Conservation (phyloP, 352 stramenopile genomes). For the Globisporangium viniferum region DNA sequence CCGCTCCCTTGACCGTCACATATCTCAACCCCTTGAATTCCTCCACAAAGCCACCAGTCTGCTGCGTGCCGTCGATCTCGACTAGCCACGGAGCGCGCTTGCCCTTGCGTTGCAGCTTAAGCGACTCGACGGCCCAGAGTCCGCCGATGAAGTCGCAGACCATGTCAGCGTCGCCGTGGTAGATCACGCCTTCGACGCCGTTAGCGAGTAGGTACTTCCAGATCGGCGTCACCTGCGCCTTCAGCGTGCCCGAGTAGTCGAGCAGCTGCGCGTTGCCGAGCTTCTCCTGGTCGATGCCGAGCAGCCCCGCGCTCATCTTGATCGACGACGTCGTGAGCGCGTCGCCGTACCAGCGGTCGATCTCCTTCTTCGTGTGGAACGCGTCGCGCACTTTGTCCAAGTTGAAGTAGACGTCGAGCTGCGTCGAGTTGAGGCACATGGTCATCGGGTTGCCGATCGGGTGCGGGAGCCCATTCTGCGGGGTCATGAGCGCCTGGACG, state of each 20-base stretch:
- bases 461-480: conserved; percentile 22
- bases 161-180: conserved; percentile 70
- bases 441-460: conserved; percentile 30
- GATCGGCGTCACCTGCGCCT: conserved; percentile 38
- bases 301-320: conserved; percentile 28
- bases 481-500: conserved; percentile 40
- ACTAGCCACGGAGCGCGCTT: conserved; percentile 42
- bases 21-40: conserved; percentile 83
- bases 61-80: conserved; percentile 27
- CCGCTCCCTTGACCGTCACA: conserved; percentile 89
- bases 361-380: conserved; percentile 39
- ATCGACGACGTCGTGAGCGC: conserved; percentile 40
- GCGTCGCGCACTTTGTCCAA: conserved; percentile 41
- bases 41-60: conserved; percentile 85
- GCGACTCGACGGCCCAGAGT: conserved; percentile 65
- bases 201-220: conserved; percentile 49
- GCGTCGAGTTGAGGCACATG: conserved; percentile 22
- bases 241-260: conserved; percentile 48
- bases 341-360: conserved; percentile 11
- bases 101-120: conserved; percentile 41
- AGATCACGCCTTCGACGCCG: conserved; percentile 31
- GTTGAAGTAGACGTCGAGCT: conserved; percentile 46
- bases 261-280: conserved; percentile 36
- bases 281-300: conserved; percentile 31
- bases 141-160: conserved; percentile 66